These are phyloP conservation scores for Glycyrrhiza uralensis DNA, from an alignment of 306 rosid species.

Conservation along the genomic window DNA sequence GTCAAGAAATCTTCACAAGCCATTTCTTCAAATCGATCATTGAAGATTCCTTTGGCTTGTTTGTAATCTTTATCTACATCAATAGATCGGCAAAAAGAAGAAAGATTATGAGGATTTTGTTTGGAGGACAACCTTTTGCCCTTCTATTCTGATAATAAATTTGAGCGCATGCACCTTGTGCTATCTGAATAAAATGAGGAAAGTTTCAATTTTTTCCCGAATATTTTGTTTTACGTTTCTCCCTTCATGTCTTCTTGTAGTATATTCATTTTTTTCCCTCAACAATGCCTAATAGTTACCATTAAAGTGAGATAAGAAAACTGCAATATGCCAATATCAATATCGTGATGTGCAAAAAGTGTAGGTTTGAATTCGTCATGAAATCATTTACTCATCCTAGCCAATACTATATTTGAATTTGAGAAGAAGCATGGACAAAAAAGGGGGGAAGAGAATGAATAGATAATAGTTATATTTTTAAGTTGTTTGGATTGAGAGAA, in stretches of 20 bases:
- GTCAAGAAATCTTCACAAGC: slow-evolving; percentile 27
- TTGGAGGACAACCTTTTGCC: slow-evolving; percentile 26
- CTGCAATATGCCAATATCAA: too few relatives aligned
- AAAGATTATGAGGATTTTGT: slow-evolving; percentile 15
- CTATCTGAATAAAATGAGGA: slow-evolving; percentile 8
- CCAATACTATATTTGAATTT: too few relatives aligned
- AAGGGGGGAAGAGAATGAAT: too few relatives aligned
- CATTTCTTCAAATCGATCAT: slow-evolving; percentile 53
- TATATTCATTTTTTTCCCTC: too few relatives aligned
- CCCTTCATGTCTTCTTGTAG: neutral
- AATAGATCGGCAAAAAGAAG: neutral
- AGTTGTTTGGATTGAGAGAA: too few relatives aligned
- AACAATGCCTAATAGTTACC: too few relatives aligned
- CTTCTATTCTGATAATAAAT: slow-evolving; percentile 17
- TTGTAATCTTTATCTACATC: slow-evolving; percentile 38
- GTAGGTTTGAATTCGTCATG: too few relatives aligned
- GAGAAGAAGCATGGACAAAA: too few relatives aligned
- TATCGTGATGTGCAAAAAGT: too few relatives aligned
- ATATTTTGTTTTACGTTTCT: neutral
- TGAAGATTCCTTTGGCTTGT: slow-evolving; percentile 44
- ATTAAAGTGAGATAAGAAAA: too few relatives aligned
- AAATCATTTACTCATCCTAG: too few relatives aligned
- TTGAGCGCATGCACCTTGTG: neutral
- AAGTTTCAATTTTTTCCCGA: neutral
- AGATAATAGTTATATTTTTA: too few relatives aligned